Percentiles rank a stretch among this genome's conserved stretches.
Evolutionary conservation across 2,329 filamentous ascomycete genomes (phyloP).

Genomic region (Botrytis porri): DNA sequence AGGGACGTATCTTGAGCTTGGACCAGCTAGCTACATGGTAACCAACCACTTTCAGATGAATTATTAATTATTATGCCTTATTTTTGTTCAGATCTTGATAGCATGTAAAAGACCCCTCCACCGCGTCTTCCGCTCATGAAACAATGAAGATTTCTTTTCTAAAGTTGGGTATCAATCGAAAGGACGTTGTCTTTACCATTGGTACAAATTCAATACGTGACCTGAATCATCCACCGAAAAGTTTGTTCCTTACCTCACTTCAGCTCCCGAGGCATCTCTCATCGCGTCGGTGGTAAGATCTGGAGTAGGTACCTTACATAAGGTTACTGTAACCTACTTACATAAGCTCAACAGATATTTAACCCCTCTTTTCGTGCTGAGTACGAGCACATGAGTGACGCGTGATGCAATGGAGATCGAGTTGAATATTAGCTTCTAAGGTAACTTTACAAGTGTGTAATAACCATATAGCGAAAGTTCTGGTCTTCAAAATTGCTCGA

Average conservation of each 20-base stretch:
- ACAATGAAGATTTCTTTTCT: background rate
- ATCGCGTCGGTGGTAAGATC: background rate
- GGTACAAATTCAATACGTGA: background rate
- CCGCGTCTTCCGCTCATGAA: background rate
- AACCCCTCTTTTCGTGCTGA: background rate
- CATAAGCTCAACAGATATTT: background rate
- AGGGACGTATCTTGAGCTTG: background rate
- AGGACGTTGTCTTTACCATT: background rate
- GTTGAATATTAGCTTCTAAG: background rate
- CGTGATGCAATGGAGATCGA: background rate
- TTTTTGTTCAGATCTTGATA: background rate
- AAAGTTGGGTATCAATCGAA: background rate
- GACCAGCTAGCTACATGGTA: background rate
- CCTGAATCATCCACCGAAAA: background rate
- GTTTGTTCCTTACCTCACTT: background rate
- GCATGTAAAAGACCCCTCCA: background rate
- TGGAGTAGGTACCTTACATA: slow-evolving; percentile 2
- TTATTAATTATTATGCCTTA: background rate
- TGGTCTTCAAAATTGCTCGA: background rate
- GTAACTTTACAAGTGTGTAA: background rate
- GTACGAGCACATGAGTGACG: background rate
- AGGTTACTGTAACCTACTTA: no score
- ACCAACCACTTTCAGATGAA: background rate
- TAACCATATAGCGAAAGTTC: background rate
- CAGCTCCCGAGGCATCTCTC: background rate